Base-by-base conservation (phyloP, 352 stramenopile species). In the Elongisporangium undulatum region DNA sequence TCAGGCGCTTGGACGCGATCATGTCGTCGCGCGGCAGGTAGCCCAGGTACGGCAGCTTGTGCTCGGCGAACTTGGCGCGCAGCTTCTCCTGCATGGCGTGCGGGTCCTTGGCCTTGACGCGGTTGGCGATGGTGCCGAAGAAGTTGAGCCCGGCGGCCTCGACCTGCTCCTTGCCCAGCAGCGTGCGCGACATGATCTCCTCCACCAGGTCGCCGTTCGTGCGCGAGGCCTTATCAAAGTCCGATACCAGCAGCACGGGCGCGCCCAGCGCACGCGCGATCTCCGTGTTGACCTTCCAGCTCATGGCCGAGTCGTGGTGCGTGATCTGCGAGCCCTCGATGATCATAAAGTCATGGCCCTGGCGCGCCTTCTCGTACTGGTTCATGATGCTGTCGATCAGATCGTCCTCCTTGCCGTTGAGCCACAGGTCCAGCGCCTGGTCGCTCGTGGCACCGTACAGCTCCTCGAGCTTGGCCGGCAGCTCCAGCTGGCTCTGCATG, bases 271-370 rank as follows among this genome's bases (percentile, higher is more conserved):
- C 74, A 51, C 87, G 89, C 56, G 83, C 83, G 58, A 93, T 83
- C 57, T 93, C 81, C 16, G 80, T 71, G 58, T 93, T 89, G 56
- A 93, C 78, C 54, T 89, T 87, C 83, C 81, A 93, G 68, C 78
- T 89, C 75, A 87, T 82, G 4, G 75, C 71, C 29, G 77, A 79
- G 55, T 93, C 81, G 68, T 85, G 73, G 58, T 85, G 68, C 23
- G 78, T 77, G 48, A 93, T 58, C 55, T 79, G 72, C 9, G 81
- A 82, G n/a, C 83, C 83, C 57, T 93, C 83, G 39, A 93, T 85
- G 63, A 93, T 83, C 74, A 93, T 86, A 56, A 93, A 93, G 69
- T 93, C 83, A 65, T 93, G 82, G 39, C 78, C 65, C 26, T 76
- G 51, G 20, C 77, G 74, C 55, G 67, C 67, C 9, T 70, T 53